Conservation (phyloP, 306 rosid species). For the Astragalus membranaceus region DNA sequence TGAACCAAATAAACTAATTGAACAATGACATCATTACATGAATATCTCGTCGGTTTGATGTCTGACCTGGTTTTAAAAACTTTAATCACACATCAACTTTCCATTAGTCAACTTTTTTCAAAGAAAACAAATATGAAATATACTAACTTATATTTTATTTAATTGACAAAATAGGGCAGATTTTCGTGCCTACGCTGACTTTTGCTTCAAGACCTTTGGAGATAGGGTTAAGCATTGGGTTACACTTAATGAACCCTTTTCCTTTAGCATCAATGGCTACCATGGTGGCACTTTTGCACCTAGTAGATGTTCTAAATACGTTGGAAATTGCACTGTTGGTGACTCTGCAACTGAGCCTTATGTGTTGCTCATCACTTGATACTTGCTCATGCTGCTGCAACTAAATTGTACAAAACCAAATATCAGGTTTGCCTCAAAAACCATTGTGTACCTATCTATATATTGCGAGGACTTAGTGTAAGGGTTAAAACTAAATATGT, state of each 20-base stretch:
- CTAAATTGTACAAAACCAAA: constrained; percentile 26
- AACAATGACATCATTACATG: too few species aligned
- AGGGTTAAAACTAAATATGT: too few species aligned
- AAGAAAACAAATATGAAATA: too few species aligned
- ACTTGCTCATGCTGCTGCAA: constrained; percentile 41
- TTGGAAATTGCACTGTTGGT: constrained; percentile 22
- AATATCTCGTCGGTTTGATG: too few species aligned
- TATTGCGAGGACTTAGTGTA: too few species aligned
- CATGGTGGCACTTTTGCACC: constrained; percentile 42
- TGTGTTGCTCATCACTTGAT: constrained; percentile 36
- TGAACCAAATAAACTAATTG: too few species aligned
- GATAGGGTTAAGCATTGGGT: constrained; percentile 53
- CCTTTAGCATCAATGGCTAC: constrained; percentile 21
- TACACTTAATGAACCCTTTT: constrained; percentile 41
- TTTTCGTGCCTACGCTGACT: constrained; percentile 24
- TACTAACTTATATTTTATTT: too few species aligned
- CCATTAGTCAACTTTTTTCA: too few species aligned
- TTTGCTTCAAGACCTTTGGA: constrained; percentile 43
- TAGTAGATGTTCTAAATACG: constrained; percentile 43
- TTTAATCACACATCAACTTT: too few species aligned
- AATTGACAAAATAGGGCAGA: constrained; percentile 24
- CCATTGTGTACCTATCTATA: not conserved
- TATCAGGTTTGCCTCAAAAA: constrained; percentile 47
- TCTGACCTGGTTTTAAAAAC: too few species aligned
- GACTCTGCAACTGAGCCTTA: constrained; percentile 52